These are phyloP conservation scores for Sporobolomyces pararoseus DNA, from an alignment of 768 basidiomycete species.

Conservation along the genomic window DNA sequence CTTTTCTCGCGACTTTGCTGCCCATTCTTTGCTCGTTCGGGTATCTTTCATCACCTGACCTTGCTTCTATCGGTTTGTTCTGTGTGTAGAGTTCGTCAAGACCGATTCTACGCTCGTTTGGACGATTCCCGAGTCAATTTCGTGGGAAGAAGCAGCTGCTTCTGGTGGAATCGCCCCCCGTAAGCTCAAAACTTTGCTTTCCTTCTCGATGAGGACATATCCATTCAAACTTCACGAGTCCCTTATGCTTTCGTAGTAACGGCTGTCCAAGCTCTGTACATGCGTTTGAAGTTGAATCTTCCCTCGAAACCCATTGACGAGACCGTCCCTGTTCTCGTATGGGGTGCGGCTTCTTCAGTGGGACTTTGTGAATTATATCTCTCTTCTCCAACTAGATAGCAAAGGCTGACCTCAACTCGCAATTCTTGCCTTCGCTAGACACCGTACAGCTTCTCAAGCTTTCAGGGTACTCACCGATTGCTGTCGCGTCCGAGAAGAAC, in stretches of 20 bases:
- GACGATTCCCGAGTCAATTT: conserved; percentile 9
- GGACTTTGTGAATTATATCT: conserved; percentile 17
- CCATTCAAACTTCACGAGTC: no score
- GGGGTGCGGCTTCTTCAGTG: conserved; percentile 16
- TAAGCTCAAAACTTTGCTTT: neutral
- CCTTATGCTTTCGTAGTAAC: neutral
- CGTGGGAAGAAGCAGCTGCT: conserved; percentile 14
- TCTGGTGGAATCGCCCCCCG: conserved; percentile 17
- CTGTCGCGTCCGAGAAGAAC: conserved; percentile 54
- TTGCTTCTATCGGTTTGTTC: no score
- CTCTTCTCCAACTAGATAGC: no score
- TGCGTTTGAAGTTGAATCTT: neutral
- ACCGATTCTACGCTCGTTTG: conserved; percentile 9
- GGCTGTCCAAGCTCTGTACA: conserved; percentile 4
- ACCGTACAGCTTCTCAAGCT: conserved; percentile 54
- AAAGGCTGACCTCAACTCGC: no score
- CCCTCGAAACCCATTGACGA: neutral
- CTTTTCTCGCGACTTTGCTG: no score
- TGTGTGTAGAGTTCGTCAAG: conserved; percentile 25
- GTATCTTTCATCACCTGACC: no score
- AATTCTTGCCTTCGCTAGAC: neutral
- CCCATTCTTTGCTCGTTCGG: no score
- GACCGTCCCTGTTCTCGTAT: conserved; percentile 19
- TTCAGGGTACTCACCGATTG: conserved; percentile 54
- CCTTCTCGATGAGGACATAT: no score